Evolutionary conservation across 192 early-diverging fungal genomes (phyloP), one percentile per base, ranked within the genome.

Genomic region (Backusella mclennaniae): DNA sequence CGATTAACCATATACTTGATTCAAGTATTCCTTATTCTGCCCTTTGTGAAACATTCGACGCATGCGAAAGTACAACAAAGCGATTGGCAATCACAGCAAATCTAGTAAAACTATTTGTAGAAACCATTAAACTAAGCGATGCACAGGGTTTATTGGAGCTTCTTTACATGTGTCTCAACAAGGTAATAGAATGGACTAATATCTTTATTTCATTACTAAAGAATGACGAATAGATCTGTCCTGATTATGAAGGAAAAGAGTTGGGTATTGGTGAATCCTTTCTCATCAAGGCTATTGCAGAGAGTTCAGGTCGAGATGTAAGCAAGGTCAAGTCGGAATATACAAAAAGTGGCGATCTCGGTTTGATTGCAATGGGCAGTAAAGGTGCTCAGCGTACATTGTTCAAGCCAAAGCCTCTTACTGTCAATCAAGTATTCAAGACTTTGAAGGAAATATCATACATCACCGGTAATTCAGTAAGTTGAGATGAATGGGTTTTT

Each of bases 181-280:
- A 91, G 84, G 94, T 96, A 82, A 26, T 0, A 9, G 21, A 14
- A n/a, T 19, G 19, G 8, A 23, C 8, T 53, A 6, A 5, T 53
- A 0, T 56, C 1, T 53, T n/a, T 53, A 6, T 53, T 53, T 19
- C 5, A 5, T 53, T n/a, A 21, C 7, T 19, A 53, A 59, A 59
- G 5, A 26, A 9, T 21, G 9, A 9, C 26, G 21, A 1, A 26
- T 88, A 93, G 74, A 26, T 59, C 1, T 59, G 23, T 3, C 97
- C 98, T 0, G 96, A 99, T 75, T 95, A 98, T 79, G 96, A 98
- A 84, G 95, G 94, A 33, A 85, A 97, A 31, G 98, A 99, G 84
- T 85, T 99, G 29, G 97, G 97, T 6, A 92, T 99, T 71, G 98
- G 98, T 38, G 97, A 98, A 76, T 92, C 93, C 21, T 86, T 96